Base-by-base conservation (phyloP, 345 rosid genomes). In the Brassica juncea region DNA sequence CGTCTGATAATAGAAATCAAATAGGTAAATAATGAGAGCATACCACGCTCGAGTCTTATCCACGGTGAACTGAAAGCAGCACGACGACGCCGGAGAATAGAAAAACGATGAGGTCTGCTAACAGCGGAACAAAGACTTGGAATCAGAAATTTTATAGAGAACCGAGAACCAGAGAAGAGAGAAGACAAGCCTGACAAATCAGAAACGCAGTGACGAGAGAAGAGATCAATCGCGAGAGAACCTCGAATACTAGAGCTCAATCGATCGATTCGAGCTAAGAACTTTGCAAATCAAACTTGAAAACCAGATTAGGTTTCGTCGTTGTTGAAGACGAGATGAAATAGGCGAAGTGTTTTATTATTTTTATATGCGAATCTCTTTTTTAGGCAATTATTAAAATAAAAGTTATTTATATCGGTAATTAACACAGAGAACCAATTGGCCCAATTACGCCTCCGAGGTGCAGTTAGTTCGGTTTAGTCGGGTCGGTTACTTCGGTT, bases 161-260 rank as follows among this genome's bases (percentile, higher is more conserved):
- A 66, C 71, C 58, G 67, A 77, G 30, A 70, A 64, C 12, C 75
- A 77, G 65, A 71, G 73, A 14, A 49, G 58, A 67, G 44, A 79
- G 73, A 73, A 59, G 7, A 73, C 78, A 68, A 73, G 70, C 82
- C 82, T 79, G 59, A 54, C 1, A 21, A 68, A 79, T 7, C 69
- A 31, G 73, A 66, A 9, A 66, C 30, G 69, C 68, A 32, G 59
- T 44, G 16, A 58, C 7, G 30, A 15, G 28, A 28, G 4, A 2
- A 52, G 42, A 69, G 44, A 62, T 62, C 63, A 28, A 66, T 9
- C 59, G 66, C 70, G 14, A 47, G 62, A 58, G 14, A 49, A 21
- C 30, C 71, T 74, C 21, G 28, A 28, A 21, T 76, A 64, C 31
- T 12, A 49, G 5, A 49, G 57, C 19, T 19, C 57, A 28, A 79